Conservation (phyloP, 2,329 filamentous ascomycete genomes). For the Pyrenophora seminiperda region DNA sequence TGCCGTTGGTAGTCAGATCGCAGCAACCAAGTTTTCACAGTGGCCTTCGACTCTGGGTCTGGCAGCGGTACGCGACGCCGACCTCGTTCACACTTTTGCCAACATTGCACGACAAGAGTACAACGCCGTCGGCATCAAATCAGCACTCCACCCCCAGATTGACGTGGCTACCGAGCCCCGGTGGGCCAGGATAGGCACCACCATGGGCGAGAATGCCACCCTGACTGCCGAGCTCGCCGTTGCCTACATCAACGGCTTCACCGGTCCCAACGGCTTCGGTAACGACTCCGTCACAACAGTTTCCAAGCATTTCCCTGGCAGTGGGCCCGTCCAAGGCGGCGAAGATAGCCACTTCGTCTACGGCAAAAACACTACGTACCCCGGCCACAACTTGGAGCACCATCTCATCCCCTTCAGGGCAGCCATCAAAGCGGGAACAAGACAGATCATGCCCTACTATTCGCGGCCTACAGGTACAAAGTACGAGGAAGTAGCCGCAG, state of each 20-base stretch:
- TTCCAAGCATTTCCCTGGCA: conserved; percentile 62
- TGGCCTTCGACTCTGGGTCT: conserved; percentile 60
- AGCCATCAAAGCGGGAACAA: conserved; percentile 56
- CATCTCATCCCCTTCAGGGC: conserved; percentile 59
- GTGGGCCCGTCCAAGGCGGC: conserved; percentile 56
- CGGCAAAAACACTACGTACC: conserved; percentile 58
- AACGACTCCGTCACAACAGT: conserved; percentile 54
- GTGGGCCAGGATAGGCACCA: conserved; percentile 55
- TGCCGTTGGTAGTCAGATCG: conserved; percentile 52
- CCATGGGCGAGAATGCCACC: conserved; percentile 57
- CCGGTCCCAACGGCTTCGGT: conserved; percentile 52
- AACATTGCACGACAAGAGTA: conserved; percentile 58
- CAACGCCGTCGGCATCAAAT: conserved; percentile 51
- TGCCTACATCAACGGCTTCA: conserved; percentile 57
- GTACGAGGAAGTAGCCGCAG: conserved; percentile 56
- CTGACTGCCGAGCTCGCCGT: conserved; percentile 47
- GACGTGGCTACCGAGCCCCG: conserved; percentile 59
- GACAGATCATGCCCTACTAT: conserved; percentile 61
- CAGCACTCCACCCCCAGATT: conserved; percentile 58
- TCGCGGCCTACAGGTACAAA: conserved; percentile 55
- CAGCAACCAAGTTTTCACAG: conserved; percentile 54
- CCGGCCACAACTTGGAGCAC: conserved; percentile 57
- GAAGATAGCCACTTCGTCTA: conserved; percentile 61
- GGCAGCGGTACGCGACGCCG: conserved; percentile 54
- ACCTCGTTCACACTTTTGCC: conserved; percentile 54